Conservation (phyloP, 305 asterid species). For the Fraxinus nigra region DNA sequence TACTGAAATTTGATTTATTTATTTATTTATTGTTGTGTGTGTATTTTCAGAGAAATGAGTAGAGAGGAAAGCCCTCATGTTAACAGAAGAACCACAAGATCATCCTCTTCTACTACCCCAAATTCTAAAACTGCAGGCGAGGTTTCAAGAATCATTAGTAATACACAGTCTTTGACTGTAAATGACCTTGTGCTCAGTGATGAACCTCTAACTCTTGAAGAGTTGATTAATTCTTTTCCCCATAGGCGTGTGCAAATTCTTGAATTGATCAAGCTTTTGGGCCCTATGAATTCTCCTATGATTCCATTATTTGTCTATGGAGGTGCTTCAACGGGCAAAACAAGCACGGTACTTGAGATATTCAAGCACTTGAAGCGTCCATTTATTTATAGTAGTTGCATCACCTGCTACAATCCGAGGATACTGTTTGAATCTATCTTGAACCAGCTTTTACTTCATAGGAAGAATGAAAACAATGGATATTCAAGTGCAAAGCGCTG, state of each 20-base stretch:
- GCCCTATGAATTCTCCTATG: slow-evolving; percentile 79
- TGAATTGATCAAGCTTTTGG: slow-evolving; percentile 58
- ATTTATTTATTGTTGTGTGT: slow-evolving; percentile 1
- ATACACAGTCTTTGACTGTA: slow-evolving; percentile 26
- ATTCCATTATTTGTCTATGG: slow-evolving; percentile 71
- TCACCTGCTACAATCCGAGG: slow-evolving; percentile 71
- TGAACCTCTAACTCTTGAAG: slow-evolving; percentile 48
- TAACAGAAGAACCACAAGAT: slow-evolving; percentile 63
- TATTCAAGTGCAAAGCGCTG: slow-evolving; percentile 76
- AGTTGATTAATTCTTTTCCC: slow-evolving; percentile 54
- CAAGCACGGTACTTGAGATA: slow-evolving; percentile 53
- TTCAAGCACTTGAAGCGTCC: slow-evolving; percentile 74
- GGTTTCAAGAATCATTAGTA: slow-evolving; percentile 28
- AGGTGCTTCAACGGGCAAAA: slow-evolving; percentile 84
- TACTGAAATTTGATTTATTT: neutral
- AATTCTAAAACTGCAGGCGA: slow-evolving; percentile 39
- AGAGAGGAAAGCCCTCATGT: slow-evolving; percentile 46
- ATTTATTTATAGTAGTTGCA: slow-evolving; percentile 63
- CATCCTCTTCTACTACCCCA: slow-evolving; percentile 34
- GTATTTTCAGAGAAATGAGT: slow-evolving; percentile 42
- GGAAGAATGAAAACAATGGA: slow-evolving; percentile 57
- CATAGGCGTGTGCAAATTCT: slow-evolving; percentile 63
- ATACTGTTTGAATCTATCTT: slow-evolving; percentile 75
- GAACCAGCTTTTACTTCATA: slow-evolving; percentile 81
- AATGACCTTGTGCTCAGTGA: slow-evolving; percentile 49